phyloP scores from a whole-genome alignment of 768 basidiomycete genomes.

The Boletus patriciae region DNA sequence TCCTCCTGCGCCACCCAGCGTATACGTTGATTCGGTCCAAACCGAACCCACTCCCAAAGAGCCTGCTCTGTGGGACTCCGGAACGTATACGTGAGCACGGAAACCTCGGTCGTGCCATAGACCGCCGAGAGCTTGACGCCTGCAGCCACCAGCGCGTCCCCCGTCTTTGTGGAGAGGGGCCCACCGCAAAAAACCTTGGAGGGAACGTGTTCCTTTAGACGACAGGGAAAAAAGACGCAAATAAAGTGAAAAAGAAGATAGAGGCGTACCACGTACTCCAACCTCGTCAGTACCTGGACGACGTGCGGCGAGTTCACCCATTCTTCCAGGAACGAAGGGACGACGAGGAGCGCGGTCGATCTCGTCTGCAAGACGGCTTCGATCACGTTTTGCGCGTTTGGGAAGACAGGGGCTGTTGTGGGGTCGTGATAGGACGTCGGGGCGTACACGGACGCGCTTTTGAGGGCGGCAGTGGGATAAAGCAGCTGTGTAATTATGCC shows the following conservation, averaged over 20 bases:
- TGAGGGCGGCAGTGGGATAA: slow-evolving; percentile 12
- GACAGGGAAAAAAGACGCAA: background rate
- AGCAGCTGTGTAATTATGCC: slow-evolving; percentile 21
- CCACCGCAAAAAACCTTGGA: slow-evolving; percentile 38
- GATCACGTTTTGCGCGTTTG: slow-evolving; percentile 23
- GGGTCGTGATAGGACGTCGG: slow-evolving; percentile 20
- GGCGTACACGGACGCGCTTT: slow-evolving; percentile 14
- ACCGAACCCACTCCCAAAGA: slow-evolving; percentile 38
- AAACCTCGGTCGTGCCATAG: slow-evolving; percentile 44
- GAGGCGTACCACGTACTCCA: slow-evolving; percentile 23
- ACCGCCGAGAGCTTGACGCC: slow-evolving; percentile 35
- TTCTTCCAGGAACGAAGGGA: slow-evolving; percentile 26
- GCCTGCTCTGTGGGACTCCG: slow-evolving; percentile 21
- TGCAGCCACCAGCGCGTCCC: slow-evolving; percentile 33
- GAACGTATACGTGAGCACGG: slow-evolving; percentile 16
- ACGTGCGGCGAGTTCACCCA: slow-evolving; percentile 20
- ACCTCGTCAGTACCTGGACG: slow-evolving; percentile 16
- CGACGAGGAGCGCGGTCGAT: no score
- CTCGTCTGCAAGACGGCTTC: slow-evolving; percentile 14
- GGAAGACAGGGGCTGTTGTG: slow-evolving; percentile 15
- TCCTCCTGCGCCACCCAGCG: slow-evolving; percentile 40
- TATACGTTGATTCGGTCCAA: slow-evolving; percentile 22
- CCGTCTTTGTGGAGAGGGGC: slow-evolving; percentile 37
- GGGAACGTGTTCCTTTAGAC: background rate
- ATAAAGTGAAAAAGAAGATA: background rate